Evolutionary conservation across 2,329 filamentous ascomycete genomes (phyloP).

Genomic region (Xylaria sp.): DNA sequence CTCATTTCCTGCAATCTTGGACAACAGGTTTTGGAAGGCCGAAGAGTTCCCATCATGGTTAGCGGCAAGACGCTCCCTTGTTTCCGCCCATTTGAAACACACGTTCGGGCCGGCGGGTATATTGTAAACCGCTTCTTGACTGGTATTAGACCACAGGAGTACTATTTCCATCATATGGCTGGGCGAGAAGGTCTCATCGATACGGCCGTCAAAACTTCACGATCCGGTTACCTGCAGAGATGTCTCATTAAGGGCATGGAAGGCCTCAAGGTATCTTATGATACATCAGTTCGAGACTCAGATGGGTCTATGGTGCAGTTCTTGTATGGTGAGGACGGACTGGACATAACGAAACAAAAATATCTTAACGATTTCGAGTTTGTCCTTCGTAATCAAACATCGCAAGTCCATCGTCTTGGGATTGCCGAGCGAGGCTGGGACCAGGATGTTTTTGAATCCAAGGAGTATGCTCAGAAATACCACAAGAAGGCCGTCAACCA

Average conservation of each 20-base stretch:
- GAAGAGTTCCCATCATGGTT: constrained; percentile 95
- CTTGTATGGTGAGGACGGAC: constrained; percentile 93
- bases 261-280: constrained; percentile 90
- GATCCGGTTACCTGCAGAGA: constrained; percentile 94
- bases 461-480: constrained; percentile 74
- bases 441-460: constrained; percentile 60
- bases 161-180: constrained; percentile 99
- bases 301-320: constrained; percentile 96
- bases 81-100: constrained; percentile 91
- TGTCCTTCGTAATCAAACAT: constrained; percentile 84
- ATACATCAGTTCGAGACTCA: constrained; percentile 91
- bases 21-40: constrained; percentile 94
- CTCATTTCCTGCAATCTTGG: constrained; percentile 98
- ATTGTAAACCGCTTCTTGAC: constrained; percentile 97
- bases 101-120: constrained; percentile 90
- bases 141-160: constrained; percentile 95
- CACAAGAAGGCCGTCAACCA: constrained; percentile 86
- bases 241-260: constrained; percentile 99
- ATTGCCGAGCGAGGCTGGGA: constrained; percentile 64
- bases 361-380: constrained; percentile 93
- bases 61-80: constrained; percentile 96
- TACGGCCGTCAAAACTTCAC: constrained; percentile 97
- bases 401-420: constrained; percentile 80
- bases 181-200: constrained; percentile 98
- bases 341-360: constrained; percentile 94